A percentile compares a stretch with the other conserved stretches of the same genome.
Conservation (phyloP, 192 early-diverging fungal genomes). For the Gigaspora rosea region DNA sequence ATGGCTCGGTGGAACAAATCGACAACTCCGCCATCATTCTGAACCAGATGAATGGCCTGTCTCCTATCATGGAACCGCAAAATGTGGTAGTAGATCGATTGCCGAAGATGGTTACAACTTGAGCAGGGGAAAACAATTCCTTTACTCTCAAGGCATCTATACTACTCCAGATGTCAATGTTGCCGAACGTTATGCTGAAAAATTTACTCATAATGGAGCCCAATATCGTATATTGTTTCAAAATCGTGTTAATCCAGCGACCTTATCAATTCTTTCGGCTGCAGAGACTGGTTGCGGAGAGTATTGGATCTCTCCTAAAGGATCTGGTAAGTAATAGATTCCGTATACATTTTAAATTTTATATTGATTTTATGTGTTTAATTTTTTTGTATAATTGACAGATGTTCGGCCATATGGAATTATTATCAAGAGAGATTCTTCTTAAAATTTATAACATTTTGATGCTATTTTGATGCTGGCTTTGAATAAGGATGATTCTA, state of each 20-base stretch:
- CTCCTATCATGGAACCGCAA: constrained; percentile 30
- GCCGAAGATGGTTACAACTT: constrained; percentile 12
- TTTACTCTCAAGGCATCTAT: constrained; percentile 26
- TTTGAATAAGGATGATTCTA: too few relatives aligned
- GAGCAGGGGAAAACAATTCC: neutral
- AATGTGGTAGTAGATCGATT: neutral
- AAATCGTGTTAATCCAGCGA: constrained; percentile 29
- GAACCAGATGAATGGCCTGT: constrained; percentile 29
- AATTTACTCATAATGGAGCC: neutral
- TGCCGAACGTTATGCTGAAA: constrained; percentile 5
- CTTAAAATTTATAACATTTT: too few relatives aligned
- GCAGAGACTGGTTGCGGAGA: constrained; percentile 1
- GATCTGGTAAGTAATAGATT: neutral
- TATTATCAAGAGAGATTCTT: constrained; percentile 20
- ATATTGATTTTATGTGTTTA: too few relatives aligned
- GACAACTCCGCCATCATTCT: neutral
- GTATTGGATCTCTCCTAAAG: constrained; percentile 28
- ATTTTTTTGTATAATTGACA: too few relatives aligned
- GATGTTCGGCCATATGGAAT: constrained; percentile 32
- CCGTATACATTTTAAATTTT: too few relatives aligned
- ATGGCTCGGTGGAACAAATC: neutral
- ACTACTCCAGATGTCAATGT: constrained; percentile 25
- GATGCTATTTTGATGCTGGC: too few relatives aligned
- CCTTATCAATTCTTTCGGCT: neutral
- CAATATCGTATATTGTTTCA: constrained; percentile 19